Conservation (phyloP, 768 basidiomycete species). For the Pholiota molesta region DNA sequence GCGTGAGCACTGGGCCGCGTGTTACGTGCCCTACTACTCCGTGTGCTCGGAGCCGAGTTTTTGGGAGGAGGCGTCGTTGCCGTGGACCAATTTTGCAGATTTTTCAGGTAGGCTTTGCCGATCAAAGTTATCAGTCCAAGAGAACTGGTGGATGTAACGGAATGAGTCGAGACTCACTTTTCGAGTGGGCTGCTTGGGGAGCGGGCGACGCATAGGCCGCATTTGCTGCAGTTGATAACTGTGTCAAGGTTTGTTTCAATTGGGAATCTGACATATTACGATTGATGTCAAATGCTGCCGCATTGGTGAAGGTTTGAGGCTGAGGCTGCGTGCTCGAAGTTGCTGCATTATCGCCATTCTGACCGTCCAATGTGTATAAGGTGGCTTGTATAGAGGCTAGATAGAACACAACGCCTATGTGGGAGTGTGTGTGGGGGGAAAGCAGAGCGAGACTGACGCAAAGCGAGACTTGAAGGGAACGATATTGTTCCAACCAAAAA, state of each 20-base stretch:
- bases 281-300: slow-evolving; percentile 35
- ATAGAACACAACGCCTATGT: neutral
- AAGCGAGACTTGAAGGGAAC: neutral
- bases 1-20: slow-evolving; percentile 48
- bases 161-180: slow-evolving; percentile 29
- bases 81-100: slow-evolving; percentile 70
- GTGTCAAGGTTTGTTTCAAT: slow-evolving; percentile 63
- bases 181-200: slow-evolving; percentile 37
- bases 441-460: slow-evolving; percentile 4
- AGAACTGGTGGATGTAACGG: neutral
- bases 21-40: slow-evolving; percentile 42
- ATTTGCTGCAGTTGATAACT: slow-evolving; percentile 44
- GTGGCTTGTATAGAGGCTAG: neutral
- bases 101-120: slow-evolving; percentile 55
- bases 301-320: slow-evolving; percentile 25
- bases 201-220: slow-evolving; percentile 45
- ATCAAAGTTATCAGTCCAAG: slow-evolving; percentile 6
- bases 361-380: neutral
- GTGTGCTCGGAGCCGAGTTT: slow-evolving; percentile 38
- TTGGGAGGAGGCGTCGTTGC: slow-evolving; percentile 57
- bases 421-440: slow-evolving; percentile 4
- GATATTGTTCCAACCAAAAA: slow-evolving; percentile 16
- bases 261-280: slow-evolving; percentile 62
- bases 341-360: slow-evolving; percentile 33
- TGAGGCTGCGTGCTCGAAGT: slow-evolving; percentile 18